phyloP scores from a whole-genome alignment of 352 stramenopile species.

The Phytophthora podocarpi region DNA sequence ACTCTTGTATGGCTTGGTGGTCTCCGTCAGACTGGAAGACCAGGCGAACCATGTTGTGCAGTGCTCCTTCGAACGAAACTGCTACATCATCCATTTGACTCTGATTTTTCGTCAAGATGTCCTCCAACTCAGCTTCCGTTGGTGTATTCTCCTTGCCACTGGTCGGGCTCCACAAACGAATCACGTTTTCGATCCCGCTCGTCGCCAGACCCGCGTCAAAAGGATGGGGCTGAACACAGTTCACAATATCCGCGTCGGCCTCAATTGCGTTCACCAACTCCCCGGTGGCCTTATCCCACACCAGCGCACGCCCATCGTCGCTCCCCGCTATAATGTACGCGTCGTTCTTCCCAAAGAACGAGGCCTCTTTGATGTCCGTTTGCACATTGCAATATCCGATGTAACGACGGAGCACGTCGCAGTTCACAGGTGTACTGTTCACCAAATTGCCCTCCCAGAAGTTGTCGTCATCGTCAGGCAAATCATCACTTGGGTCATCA shows the following conservation, averaged over 20 bases:
- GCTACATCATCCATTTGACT: constrained; percentile 62
- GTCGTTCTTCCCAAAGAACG: constrained; percentile 89
- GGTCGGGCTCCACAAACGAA: constrained; percentile 78
- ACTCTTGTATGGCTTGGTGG: constrained; percentile 68
- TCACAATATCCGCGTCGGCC: constrained; percentile 87
- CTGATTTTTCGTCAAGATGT: constrained; percentile 66
- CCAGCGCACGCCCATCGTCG: constrained; percentile 84
- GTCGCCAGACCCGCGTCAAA: constrained; percentile 79
- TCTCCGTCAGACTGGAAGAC: constrained; percentile 67
- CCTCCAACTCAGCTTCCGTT: constrained; percentile 55
- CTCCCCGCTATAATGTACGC: constrained; percentile 87
- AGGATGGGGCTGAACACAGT: constrained; percentile 89
- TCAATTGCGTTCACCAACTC: constrained; percentile 83
- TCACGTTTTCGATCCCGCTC: constrained; percentile 83
- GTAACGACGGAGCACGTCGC: constrained; percentile 71
- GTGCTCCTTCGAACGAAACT: constrained; percentile 47
- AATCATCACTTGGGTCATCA: constrained; percentile 19
- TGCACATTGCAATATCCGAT: constrained; percentile 89
- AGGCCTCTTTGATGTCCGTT: constrained; percentile 92
- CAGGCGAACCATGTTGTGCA: constrained; percentile 70
- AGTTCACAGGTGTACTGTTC: constrained; percentile 55
- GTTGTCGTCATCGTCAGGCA: constrained; percentile 36
- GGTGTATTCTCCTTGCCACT: constrained; percentile 45
- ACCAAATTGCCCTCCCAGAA: constrained; percentile 63
- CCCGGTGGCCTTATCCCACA: constrained; percentile 87